Evolutionary conservation across 2,329 filamentous ascomycete genomes (phyloP), one percentile per base, ranked within the genome.

Genomic region (Hymenoscyphus repandus): DNA sequence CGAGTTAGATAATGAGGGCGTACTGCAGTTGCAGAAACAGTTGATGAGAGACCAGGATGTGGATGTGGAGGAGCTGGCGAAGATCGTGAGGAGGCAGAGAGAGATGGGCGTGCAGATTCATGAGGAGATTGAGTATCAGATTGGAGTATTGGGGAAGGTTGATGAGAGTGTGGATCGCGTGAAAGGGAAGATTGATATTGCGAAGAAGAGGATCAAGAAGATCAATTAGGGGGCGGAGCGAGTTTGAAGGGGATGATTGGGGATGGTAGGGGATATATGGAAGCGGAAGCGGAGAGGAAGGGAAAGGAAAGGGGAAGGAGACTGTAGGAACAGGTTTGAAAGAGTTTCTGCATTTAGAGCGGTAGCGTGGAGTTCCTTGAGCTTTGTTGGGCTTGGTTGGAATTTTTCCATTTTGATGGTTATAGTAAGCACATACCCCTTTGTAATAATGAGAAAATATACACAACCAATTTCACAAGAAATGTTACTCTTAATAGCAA

Each of bases 31-130:
- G 54, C 88, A 93, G 68, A 75, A 81, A 60, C 77, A 87, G 62
- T 80, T 88, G 66, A 88, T 92, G 75, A 64, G 75, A 47, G 82
- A 87, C 57, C 88, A 95, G 63, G 88, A 93, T 58, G 67, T 83
- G 60, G 84, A 88, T 59, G 78, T 93, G 2, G 77, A 86, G 15
- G 75, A 81, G 59, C 70, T 93, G 49, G 76, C 79, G 1, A 81
- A 80, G 57, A 83, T 89, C 43, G 83, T 92, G 42, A 73, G 82
- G 43, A 73, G 85, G 52, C 85, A 92, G 72, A 84, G 80, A 63
- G 84, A 90, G 68, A 88, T 92, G 79, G 88, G 88, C 0, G 72
- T 88, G 42, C 77, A 82, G 50, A 91, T 93, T 62, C 79, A 88
- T 56, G 78, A 83, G 45, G 88, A 92, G 71, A 75, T 91, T 50